Conservation (phyloP, 2,329 filamentous ascomycete genomes). For the Cadophora sp. region DNA sequence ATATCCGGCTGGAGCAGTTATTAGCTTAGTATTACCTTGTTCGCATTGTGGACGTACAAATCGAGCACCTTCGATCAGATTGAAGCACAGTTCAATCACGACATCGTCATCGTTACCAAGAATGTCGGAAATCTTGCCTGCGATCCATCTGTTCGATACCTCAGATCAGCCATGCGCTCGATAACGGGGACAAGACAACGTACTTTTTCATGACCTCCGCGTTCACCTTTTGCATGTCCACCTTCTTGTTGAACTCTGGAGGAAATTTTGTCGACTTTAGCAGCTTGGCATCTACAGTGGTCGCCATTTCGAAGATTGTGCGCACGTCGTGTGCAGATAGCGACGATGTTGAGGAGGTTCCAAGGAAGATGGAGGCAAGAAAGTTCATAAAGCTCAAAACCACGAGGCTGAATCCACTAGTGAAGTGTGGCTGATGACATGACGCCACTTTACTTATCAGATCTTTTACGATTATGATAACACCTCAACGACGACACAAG, state of each 20-base stretch:
- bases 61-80: slow-evolving; percentile 74
- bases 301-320: slow-evolving; percentile 65
- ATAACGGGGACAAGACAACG: slow-evolving; percentile 44
- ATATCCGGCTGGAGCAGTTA: slow-evolving; percentile 78
- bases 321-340: slow-evolving; percentile 20
- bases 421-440: slow-evolving; percentile 13
- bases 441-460: slow-evolving; percentile 2
- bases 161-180: slow-evolving; percentile 29
- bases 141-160: slow-evolving; percentile 78
- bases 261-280: slow-evolving; percentile 93
- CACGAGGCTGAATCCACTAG: slow-evolving; percentile 33
- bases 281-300: slow-evolving; percentile 86
- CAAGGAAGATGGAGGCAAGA: background rate
- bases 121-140: slow-evolving; percentile 83
- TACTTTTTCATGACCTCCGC: slow-evolving; percentile 98
- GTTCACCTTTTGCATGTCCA: slow-evolving; percentile 97
- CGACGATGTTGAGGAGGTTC: background rate
- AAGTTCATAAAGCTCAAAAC: slow-evolving; percentile 22
- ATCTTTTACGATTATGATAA: background rate
- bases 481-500: slow-evolving; percentile 1
- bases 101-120: slow-evolving; percentile 95
- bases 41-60: slow-evolving; percentile 63
- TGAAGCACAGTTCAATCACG: slow-evolving; percentile 83
- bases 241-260: slow-evolving; percentile 90
- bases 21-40: slow-evolving; percentile 34